Conservation (phyloP, 2,329 filamentous ascomycete species). For the Fusarium torulosum region DNA sequence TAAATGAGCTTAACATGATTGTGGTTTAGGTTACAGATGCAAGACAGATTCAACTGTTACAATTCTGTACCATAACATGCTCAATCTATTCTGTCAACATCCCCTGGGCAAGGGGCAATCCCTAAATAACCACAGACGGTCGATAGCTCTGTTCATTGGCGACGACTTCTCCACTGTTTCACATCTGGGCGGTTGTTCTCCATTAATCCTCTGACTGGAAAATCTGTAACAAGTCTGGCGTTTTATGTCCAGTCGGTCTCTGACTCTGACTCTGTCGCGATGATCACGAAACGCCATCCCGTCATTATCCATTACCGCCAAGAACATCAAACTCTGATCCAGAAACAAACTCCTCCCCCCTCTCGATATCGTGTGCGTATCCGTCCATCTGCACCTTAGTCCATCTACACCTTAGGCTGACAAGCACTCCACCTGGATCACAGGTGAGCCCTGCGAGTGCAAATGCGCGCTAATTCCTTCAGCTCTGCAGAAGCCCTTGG, state of each 20-base stretch:
- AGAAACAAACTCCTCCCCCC: neutral
- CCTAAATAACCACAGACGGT: slow-evolving; percentile 32
- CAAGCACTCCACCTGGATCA: neutral
- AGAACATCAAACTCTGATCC: slow-evolving; percentile 9
- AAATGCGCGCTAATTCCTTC: slow-evolving; percentile 24
- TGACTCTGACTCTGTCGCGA: neutral
- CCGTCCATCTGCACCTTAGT: slow-evolving; percentile 6
- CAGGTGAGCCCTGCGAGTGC: slow-evolving; percentile 20
- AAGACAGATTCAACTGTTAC: slow-evolving; percentile 6
- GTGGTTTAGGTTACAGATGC: neutral
- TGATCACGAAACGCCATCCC: slow-evolving; percentile 1
- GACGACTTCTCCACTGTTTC: slow-evolving; percentile 39
- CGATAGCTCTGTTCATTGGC: slow-evolving; percentile 27
- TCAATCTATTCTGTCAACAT: slow-evolving; percentile 5
- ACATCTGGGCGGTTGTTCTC: slow-evolving; percentile 26
- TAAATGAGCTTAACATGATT: slow-evolving; percentile 24
- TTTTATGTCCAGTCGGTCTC: slow-evolving; percentile 26
- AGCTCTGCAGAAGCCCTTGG: too few species aligned
- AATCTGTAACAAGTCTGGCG: slow-evolving; percentile 36
- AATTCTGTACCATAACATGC: neutral
- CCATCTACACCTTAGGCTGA: slow-evolving; percentile 19
- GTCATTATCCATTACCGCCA: slow-evolving; percentile 5
- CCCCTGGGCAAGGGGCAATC: slow-evolving; percentile 30
- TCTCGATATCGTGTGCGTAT: neutral
- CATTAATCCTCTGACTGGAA: slow-evolving; percentile 19